Evolutionary conservation across 2,329 filamentous ascomycete species (phyloP).

Genomic region (Verticillium tricorpus): DNA sequence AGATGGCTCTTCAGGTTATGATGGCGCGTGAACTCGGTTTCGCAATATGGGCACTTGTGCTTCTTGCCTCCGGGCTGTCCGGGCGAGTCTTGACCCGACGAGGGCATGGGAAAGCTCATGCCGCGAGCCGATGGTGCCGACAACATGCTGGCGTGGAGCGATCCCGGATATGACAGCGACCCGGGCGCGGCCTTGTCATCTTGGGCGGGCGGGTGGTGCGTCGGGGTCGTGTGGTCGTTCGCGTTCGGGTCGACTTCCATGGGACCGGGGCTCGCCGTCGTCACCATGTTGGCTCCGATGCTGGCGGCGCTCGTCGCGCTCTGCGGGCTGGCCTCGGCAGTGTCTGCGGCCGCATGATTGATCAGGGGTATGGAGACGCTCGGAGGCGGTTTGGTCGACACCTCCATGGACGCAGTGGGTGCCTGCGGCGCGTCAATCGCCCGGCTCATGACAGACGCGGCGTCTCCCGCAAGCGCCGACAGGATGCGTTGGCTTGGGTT

Average conservation of each 20-base stretch:
- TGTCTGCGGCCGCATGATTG: constrained; percentile 29
- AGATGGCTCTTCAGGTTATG: constrained; percentile 98
- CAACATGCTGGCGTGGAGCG: constrained; percentile 39
- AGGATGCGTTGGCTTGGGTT: constrained; percentile 51
- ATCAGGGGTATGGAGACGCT: constrained; percentile 19
- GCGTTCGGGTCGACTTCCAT: constrained; percentile 50
- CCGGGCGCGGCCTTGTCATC: constrained; percentile 46
- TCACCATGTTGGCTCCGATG: constrained; percentile 37
- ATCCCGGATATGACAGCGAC: constrained; percentile 52
- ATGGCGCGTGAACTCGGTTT: constrained; percentile 93
- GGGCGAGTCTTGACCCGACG: constrained; percentile 41
- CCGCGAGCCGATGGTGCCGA: constrained; percentile 43
- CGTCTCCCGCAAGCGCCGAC: constrained; percentile 49
- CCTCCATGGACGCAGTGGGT: constrained; percentile 39
- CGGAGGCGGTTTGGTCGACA: constrained; percentile 26
- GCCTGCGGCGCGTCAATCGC: constrained; percentile 48
- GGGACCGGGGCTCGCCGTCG: constrained; percentile 46
- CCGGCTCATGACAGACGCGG: constrained; percentile 49
- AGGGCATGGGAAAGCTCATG: constrained; percentile 54
- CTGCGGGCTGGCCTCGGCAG: constrained; percentile 38
- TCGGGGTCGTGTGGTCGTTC: constrained; percentile 27
- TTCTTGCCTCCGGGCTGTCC: constrained; percentile 64
- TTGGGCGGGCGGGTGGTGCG: constrained; percentile 37
- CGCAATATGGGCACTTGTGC: constrained; percentile 94
- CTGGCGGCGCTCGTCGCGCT: constrained; percentile 34